phyloP scores from a whole-genome alignment of 306 rosid genomes.

The Purshia tridentata region DNA sequence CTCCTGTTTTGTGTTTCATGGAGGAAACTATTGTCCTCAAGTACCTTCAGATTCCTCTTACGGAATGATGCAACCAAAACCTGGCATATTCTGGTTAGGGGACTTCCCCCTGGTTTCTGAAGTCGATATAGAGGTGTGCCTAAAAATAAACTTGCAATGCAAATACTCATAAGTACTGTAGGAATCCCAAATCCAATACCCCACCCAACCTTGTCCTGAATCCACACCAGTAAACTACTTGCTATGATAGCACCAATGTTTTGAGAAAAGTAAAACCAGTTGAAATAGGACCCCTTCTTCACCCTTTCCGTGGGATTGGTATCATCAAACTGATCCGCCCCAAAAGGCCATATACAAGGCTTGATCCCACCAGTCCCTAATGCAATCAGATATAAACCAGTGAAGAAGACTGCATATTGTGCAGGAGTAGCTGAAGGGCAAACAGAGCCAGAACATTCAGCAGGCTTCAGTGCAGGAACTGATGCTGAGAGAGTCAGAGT shows the following conservation, averaged over 20 bases:
- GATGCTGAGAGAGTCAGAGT: slow-evolving; percentile 35
- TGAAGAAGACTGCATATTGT: slow-evolving; percentile 31
- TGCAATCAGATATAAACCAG: slow-evolving; percentile 35
- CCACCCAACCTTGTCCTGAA: slow-evolving; percentile 42
- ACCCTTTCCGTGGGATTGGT: slow-evolving; percentile 28
- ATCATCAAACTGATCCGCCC: slow-evolving; percentile 46
- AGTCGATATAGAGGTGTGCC: slow-evolving; percentile 37
- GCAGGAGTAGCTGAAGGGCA: slow-evolving; percentile 30
- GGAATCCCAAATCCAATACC: slow-evolving; percentile 39
- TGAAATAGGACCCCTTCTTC: slow-evolving; percentile 38
- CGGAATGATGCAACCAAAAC: slow-evolving; percentile 32
- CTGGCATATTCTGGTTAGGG: slow-evolving; percentile 33
- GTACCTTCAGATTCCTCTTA: slow-evolving; percentile 23
- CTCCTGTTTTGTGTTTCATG: slow-evolving; percentile 23
- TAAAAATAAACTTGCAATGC: slow-evolving; percentile 25
- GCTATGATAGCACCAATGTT: slow-evolving; percentile 33
- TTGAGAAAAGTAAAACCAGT: slow-evolving; percentile 39
- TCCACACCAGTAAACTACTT: slow-evolving; percentile 34
- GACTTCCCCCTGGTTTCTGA: slow-evolving; percentile 39
- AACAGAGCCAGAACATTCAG: slow-evolving; percentile 17
- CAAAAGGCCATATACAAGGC: slow-evolving; percentile 41
- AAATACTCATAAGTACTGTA: slow-evolving; percentile 27
- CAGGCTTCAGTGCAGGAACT: slow-evolving; percentile 26
- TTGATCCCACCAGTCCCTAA: slow-evolving; percentile 43
- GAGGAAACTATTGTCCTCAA: slow-evolving; percentile 20